These are phyloP conservation scores for Trichoderma sp. DNA, from an alignment of 2,329 filamentous ascomycete genomes.

Conservation along the genomic window DNA sequence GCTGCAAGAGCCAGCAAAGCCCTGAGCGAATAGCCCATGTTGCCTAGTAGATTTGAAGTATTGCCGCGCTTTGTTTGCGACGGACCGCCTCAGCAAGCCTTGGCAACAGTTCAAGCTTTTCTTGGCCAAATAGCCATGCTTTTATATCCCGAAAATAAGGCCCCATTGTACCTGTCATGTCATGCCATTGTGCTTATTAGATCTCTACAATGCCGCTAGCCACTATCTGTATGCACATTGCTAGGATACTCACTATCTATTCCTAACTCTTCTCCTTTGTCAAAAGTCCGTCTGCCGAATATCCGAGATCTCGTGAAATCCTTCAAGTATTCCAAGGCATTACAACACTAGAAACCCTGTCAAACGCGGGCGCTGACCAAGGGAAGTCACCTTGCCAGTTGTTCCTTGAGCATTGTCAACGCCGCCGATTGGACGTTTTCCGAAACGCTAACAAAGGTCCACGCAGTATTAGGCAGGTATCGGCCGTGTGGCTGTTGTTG, in stretches of 20 bases:
- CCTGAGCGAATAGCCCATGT: background rate
- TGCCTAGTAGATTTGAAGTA: background rate
- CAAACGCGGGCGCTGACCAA: background rate
- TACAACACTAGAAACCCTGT: background rate
- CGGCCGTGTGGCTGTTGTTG: background rate
- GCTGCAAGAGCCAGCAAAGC: slow-evolving; percentile 8
- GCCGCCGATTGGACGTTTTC: background rate
- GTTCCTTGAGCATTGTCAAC: background rate
- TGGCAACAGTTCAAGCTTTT: background rate
- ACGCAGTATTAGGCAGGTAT: slow-evolving; percentile 10
- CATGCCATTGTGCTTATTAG: background rate
- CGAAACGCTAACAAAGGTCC: slow-evolving; percentile 13
- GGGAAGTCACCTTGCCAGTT: background rate
- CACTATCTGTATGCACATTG: background rate
- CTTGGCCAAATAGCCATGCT: background rate
- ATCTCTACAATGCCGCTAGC: background rate
- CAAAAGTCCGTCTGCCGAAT: background rate
- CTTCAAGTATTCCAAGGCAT: background rate
- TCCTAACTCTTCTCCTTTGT: background rate
- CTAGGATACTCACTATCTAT: background rate
- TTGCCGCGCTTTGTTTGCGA: background rate
- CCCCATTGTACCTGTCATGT: background rate
- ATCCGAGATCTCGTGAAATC: background rate
- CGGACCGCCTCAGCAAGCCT: background rate
- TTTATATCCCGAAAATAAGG: background rate